Evolutionary conservation across 164 flowering plant species (phyloP).

Genomic region (Nymphaea thermarum): DNA sequence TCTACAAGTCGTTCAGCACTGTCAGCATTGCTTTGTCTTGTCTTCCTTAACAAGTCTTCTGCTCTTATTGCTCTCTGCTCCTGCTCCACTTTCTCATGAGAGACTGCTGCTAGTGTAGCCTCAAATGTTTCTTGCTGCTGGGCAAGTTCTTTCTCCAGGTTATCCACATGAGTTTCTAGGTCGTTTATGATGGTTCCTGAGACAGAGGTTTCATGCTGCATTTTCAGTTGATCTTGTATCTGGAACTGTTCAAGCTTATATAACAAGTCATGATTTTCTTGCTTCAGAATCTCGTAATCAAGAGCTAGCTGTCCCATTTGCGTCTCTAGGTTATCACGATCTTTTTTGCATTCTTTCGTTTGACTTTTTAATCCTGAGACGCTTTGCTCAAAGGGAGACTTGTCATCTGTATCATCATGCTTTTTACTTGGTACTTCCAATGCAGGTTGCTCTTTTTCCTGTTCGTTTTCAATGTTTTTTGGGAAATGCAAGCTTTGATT

Average conservation of each 20-base stretch:
- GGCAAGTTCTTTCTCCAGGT: conserved; percentile 57
- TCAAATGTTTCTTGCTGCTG: conserved; percentile 48
- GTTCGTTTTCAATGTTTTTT: too few species aligned
- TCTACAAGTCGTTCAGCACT: conserved; percentile 80
- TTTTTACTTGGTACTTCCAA: conserved; percentile 52
- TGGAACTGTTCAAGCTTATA: conserved; percentile 52
- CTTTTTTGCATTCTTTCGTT: conserved; percentile 55
- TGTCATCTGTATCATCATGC: conserved; percentile 35
- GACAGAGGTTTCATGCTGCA: conserved; percentile 52
- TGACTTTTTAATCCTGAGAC: conserved; percentile 44
- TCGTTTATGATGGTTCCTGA: conserved; percentile 23
- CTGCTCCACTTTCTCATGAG: conserved; percentile 49
- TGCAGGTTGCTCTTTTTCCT: conserved; percentile 7
- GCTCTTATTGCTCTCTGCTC: conserved; percentile 87
- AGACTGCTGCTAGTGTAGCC: conserved; percentile 56
- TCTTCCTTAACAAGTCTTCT: conserved; percentile 62
- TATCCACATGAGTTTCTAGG: conserved; percentile 41
- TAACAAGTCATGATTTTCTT: conserved; percentile 59
- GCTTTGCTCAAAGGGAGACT: conserved; percentile 44
- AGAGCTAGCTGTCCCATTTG: conserved; percentile 68
- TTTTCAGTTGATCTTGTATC: conserved; percentile 54
- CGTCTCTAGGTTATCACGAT: conserved; percentile 58
- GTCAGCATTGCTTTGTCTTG: conserved; percentile 55
- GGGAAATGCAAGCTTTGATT: too few species aligned
- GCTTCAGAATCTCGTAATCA: conserved; percentile 74